Conservation (phyloP, 371 early-diverging fungal species). For the Lichtheimia ornata region DNA sequence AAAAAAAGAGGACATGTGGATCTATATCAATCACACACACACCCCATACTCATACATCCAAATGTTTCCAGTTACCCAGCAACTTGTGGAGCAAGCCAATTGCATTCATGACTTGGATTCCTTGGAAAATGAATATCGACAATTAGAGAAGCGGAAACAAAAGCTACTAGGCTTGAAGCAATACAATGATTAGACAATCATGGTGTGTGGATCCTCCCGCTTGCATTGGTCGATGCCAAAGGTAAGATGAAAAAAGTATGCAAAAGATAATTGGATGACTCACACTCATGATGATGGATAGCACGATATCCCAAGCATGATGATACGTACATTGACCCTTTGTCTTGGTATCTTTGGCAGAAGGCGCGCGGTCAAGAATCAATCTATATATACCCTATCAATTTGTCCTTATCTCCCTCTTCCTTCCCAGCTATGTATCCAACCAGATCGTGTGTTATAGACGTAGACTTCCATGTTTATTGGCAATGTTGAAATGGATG, state of each 20-base stretch:
- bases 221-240: constrained; percentile 5
- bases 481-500: too few relatives aligned
- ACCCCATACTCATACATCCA: not conserved
- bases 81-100: constrained; percentile 43
- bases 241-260: not conserved
- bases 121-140: constrained; percentile 33
- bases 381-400: too few relatives aligned
- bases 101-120: constrained; percentile 23
- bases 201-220: not conserved
- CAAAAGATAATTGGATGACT: too few relatives aligned
- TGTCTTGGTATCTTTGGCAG: too few relatives aligned
- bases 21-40: not conserved
- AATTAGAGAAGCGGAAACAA: constrained; percentile 28
- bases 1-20: not conserved
- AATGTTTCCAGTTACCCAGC: constrained; percentile 19
- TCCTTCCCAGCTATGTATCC: too few relatives aligned
- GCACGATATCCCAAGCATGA: too few relatives aligned
- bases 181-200: constrained; percentile 1
- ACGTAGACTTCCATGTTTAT: too few relatives aligned
- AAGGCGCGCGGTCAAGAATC: too few relatives aligned
- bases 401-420: too few relatives aligned
- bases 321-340: too few relatives aligned
- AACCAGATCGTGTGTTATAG: too few relatives aligned
- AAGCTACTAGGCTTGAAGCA: constrained; percentile 6
- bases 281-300: too few relatives aligned